Percentiles rank a stretch among this genome's conserved stretches.
Conservation (phyloP, 2,329 filamentous ascomycete species). For the Phaeosphaeriaceae sp. region DNA sequence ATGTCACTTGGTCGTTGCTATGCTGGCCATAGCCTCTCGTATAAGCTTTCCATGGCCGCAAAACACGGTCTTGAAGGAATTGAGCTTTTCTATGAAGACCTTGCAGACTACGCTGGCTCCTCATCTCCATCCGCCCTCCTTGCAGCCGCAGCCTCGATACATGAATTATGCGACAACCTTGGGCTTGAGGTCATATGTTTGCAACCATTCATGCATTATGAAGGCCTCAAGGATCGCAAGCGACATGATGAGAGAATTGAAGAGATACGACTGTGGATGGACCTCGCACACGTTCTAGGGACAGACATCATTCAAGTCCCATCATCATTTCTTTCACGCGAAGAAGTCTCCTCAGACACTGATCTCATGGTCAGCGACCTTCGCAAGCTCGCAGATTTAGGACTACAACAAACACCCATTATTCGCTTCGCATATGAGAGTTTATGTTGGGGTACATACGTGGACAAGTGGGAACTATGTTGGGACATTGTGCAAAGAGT, state of each 20-base stretch:
- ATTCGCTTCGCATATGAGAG: constrained; percentile 77
- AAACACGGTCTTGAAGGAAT: constrained; percentile 71
- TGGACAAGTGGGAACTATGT: constrained; percentile 73
- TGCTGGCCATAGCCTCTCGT: constrained; percentile 66
- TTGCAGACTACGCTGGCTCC: constrained; percentile 64
- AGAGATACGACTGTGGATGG: constrained; percentile 73
- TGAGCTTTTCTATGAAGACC: constrained; percentile 80
- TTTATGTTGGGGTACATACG: constrained; percentile 73
- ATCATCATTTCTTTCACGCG: constrained; percentile 67
- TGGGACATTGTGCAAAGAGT: constrained; percentile 73
- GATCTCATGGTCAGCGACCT: constrained; percentile 68
- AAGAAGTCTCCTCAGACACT: constrained; percentile 60
- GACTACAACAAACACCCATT: constrained; percentile 60
- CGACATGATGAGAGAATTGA: constrained; percentile 64
- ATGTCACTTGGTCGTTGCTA: constrained; percentile 78
- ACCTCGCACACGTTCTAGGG: constrained; percentile 65
- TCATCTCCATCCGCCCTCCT: constrained; percentile 57
- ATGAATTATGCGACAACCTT: constrained; percentile 62
- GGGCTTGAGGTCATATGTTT: constrained; percentile 68
- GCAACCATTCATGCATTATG: constrained; percentile 80
- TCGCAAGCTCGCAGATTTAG: constrained; percentile 70
- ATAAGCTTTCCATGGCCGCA: constrained; percentile 72
- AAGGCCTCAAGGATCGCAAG: constrained; percentile 70
- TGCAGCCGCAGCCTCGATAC: constrained; percentile 64
- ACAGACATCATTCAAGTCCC: constrained; percentile 79